Conservation (phyloP, 345 rosid species). For the Draba incana region DNA sequence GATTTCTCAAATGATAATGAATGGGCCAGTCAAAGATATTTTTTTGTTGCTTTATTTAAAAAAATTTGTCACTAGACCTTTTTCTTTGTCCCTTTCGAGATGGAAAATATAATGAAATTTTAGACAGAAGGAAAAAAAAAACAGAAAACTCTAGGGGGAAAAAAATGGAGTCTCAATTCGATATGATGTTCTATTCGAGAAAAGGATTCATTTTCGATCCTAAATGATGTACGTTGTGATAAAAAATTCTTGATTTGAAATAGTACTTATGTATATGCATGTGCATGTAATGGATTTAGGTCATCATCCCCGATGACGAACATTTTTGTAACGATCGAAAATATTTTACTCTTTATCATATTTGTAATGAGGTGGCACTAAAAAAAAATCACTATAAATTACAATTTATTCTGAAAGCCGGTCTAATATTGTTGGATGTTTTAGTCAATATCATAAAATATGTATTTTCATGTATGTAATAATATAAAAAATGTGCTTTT, state of each 20-base stretch:
- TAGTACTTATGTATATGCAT: neutral
- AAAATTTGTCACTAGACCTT: neutral
- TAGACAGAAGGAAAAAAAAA: neutral
- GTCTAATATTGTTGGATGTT: too few species aligned
- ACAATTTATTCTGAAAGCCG: too few species aligned
- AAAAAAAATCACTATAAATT: too few species aligned
- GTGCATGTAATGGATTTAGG: neutral
- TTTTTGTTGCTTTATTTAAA: constrained; percentile 1
- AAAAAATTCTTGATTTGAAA: neutral
- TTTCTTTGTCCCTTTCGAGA: neutral
- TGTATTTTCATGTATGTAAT: too few species aligned
- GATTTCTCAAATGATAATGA: constrained; percentile 10
- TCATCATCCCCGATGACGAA: neutral
- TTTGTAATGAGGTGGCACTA: neutral
- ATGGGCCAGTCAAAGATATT: neutral
- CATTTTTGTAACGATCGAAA: neutral
- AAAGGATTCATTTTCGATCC: neutral
- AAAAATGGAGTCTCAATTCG: neutral
- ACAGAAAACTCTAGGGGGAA: neutral
- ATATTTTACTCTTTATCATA: neutral
- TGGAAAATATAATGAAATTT: neutral
- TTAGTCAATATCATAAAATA: too few species aligned
- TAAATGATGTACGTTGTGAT: neutral
- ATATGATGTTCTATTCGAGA: neutral
- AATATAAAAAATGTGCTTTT: too few species aligned